Evolutionary conservation across 768 basidiomycete species (phyloP), one percentile per base, ranked within the genome.

Genomic region (Dentipellis fragilis): DNA sequence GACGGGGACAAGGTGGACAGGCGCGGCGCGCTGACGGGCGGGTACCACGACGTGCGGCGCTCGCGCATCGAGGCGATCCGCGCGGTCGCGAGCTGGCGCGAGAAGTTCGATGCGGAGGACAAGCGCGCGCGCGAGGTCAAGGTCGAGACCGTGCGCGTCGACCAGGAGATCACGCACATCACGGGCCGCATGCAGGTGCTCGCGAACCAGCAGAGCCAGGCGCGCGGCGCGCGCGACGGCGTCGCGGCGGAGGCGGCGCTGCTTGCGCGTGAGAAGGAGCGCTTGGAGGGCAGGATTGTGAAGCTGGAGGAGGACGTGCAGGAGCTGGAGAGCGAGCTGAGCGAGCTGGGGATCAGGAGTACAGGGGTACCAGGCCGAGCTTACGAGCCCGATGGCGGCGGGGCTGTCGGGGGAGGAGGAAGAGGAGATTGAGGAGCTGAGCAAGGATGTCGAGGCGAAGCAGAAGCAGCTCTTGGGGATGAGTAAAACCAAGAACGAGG

Each of bases 1-100:
- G 94, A 95, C 62, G 96, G 96, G 50, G 96, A 99, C 75, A 93
- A 92, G 66, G 93, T 95, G 53, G 96, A 99, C 67, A 81, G 93
- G 52, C 97, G 95, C 67, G 96, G 96, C 59, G 85, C 94, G 1
- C 71, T 99, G 49, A 98, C 94, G 0, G 96, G 96, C 55, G 96
- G 96, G 0, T 99, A 89, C 70, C 89, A 97, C 68, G 96, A 98
- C 67, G 76, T 93, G 22, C 83, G 90, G 10, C 78, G 90, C 48
- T 94, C 92, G 9, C 82, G 96, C 12, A 84, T 98, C 54, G 94
- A 97, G 63, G 88, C 81, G 0, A 86, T 95, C 68, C 85, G 84
- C 63, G 76, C 73, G 51, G 83, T 94, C 45, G 80, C 81, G 58
- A 76, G 73, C 2, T 95, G 93, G 90, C 78, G 84, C 37, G 68